Conservation (phyloP, 305 asterid species). For the Fraxinus velutina region DNA sequence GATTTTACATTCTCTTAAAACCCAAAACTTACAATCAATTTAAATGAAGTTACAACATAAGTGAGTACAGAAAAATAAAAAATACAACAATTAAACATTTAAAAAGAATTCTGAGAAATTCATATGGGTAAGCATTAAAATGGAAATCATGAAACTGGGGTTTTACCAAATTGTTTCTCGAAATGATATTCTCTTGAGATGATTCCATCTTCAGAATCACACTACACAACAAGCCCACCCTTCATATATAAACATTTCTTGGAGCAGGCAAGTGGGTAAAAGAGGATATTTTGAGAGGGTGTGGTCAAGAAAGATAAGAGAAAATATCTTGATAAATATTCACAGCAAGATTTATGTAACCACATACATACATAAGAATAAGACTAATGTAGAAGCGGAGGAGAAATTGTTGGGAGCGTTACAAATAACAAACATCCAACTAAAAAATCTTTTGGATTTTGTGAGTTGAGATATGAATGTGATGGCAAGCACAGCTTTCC, state of each 20-base stretch:
- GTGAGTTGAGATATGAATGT: constrained; percentile 11
- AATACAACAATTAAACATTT: background rate
- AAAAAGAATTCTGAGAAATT: background rate
- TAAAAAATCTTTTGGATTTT: constrained; percentile 25
- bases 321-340: constrained; percentile 21
- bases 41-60: background rate
- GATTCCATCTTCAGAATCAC: constrained; percentile 36
- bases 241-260: constrained; percentile 12
- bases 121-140: background rate
- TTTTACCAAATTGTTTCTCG: constrained; percentile 40
- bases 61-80: background rate
- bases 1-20: background rate
- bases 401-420: constrained; percentile 20
- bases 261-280: constrained; percentile 20
- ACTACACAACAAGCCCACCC: background rate
- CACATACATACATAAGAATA: background rate
- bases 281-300: constrained; percentile 33
- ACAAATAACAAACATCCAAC: background rate
- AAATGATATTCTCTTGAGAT: constrained; percentile 32
- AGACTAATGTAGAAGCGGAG: background rate
- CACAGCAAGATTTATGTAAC: constrained; percentile 27
- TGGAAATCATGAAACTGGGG: background rate
- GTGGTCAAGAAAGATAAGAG: constrained; percentile 27
- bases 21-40: background rate
- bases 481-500: constrained; percentile 26